Percentiles rank a stretch among this genome's conserved stretches.
Conservation (phyloP, 2,329 filamentous ascomycete species). For the Lasiodiplodia sp. region DNA sequence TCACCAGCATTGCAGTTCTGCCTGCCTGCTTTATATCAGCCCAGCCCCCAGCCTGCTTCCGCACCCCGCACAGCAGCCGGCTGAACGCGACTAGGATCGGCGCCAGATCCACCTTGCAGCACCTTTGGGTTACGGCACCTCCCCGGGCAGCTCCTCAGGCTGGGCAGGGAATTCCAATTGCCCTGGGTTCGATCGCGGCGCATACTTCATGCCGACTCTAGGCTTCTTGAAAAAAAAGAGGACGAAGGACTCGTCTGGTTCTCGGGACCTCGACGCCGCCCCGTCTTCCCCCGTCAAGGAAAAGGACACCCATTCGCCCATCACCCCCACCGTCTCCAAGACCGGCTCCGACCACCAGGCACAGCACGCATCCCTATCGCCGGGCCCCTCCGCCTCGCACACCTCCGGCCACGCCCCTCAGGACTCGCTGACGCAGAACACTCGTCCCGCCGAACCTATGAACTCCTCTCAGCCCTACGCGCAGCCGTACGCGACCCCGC, state of each 20-base stretch:
- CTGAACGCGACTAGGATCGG: constrained; percentile 29
- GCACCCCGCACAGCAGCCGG: constrained; percentile 26
- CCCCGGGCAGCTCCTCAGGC: constrained; percentile 32
- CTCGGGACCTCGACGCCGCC: constrained; percentile 65
- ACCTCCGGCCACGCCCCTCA: constrained; percentile 36
- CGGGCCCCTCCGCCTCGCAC: constrained; percentile 17
- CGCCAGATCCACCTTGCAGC: constrained; percentile 31
- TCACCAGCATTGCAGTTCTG: constrained; percentile 18
- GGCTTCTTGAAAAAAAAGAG: constrained; percentile 98
- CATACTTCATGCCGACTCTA: constrained; percentile 80
- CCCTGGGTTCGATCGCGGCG: constrained; percentile 35
- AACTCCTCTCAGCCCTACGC: constrained; percentile 44
- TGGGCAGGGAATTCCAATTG: constrained; percentile 38
- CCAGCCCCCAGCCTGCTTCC: constrained; percentile 15
- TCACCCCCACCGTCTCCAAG: constrained; percentile 44
- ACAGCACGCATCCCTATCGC: constrained; percentile 33
- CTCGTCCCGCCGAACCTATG: constrained; percentile 47
- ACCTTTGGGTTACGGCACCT: constrained; percentile 29
- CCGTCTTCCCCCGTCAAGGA: constrained; percentile 72
- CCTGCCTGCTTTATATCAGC: constrained; percentile 20
- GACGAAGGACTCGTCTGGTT: constrained; percentile 81
- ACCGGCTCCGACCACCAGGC: constrained; percentile 38
- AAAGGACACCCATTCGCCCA: constrained; percentile 48
- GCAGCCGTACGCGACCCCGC: constrained; percentile 42
- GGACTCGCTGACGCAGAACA: constrained; percentile 28